Conservation (phyloP, 2,329 filamentous ascomycete genomes). For the Ascocoryne sarcoides region DNA sequence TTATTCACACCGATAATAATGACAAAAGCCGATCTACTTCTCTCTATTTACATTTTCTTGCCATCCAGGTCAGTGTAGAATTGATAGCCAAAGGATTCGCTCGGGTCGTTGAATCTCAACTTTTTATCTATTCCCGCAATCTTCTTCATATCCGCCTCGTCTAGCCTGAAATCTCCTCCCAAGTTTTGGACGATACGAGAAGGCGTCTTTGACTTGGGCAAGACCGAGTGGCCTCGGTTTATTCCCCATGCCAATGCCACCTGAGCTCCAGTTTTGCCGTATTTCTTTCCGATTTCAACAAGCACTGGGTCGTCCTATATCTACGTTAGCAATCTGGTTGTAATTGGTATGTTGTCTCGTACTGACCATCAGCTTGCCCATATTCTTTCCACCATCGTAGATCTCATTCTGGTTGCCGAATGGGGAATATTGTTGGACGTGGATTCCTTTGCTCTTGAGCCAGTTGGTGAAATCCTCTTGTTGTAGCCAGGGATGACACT, state of each 20-base stretch:
- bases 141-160: slow-evolving; percentile 46
- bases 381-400: slow-evolving; percentile 48
- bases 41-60: slow-evolving; percentile 35
- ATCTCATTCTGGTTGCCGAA: slow-evolving; percentile 56
- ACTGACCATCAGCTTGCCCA: slow-evolving; percentile 31
- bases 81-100: slow-evolving; percentile 44
- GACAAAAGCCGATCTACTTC: no score
- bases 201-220: slow-evolving; percentile 55
- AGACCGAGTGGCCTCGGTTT: slow-evolving; percentile 45
- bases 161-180: slow-evolving; percentile 53
- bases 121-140: slow-evolving; percentile 46
- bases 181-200: slow-evolving; percentile 54
- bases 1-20: no score
- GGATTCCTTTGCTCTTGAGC: slow-evolving; percentile 35
- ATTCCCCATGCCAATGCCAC: slow-evolving; percentile 52
- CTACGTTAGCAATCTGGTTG: slow-evolving; percentile 1
- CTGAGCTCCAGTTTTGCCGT: slow-evolving; percentile 47
- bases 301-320: slow-evolving; percentile 43
- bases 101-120: slow-evolving; percentile 53
- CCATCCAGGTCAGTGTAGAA: slow-evolving; percentile 53
- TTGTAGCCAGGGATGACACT: slow-evolving; percentile 43
- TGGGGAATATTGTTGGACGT: slow-evolving; percentile 38
- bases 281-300: slow-evolving; percentile 44
- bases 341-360: not conserved
- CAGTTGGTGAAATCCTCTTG: slow-evolving; percentile 40